These are phyloP conservation scores for Gossypium australe DNA, from an alignment of 345 rosid genomes.

Conservation along the genomic window DNA sequence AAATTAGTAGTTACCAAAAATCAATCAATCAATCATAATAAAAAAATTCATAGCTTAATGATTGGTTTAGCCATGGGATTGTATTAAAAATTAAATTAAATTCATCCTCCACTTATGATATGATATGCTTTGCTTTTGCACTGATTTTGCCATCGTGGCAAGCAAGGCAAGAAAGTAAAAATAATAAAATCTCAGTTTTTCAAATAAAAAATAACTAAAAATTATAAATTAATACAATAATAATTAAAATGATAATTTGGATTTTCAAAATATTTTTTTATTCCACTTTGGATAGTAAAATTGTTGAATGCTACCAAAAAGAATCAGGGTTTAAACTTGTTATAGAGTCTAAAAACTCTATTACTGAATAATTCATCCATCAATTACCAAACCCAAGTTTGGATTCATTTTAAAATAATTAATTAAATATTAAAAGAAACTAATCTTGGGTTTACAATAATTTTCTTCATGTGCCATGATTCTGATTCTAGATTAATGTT, in stretches of 20 bases:
- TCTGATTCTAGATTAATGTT: slow-evolving; percentile 35
- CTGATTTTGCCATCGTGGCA: too few species aligned
- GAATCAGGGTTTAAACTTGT: neutral
- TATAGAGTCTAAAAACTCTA: neutral
- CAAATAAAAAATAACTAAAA: too few species aligned
- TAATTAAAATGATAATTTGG: too few species aligned
- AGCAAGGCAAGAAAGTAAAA: too few species aligned
- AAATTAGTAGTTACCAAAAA: neutral
- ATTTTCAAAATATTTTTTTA: too few species aligned
- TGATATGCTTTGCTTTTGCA: too few species aligned
- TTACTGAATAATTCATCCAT: neutral
- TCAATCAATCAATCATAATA: neutral
- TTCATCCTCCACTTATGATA: too few species aligned
- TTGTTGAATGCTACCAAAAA: neutral
- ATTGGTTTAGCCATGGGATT: neutral
- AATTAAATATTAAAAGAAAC: neutral
- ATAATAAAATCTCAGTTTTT: too few species aligned
- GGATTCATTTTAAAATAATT: neutral
- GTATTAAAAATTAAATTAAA: too few species aligned
- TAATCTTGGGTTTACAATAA: neutral
- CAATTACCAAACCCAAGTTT: neutral
- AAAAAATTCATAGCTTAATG: neutral
- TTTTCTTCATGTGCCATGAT: slow-evolving; percentile 15
- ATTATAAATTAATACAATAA: too few species aligned
- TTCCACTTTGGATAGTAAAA: too few species aligned